Evolutionary conservation across 768 basidiomycete species (phyloP).

Genomic region (Clavulina sp.): DNA sequence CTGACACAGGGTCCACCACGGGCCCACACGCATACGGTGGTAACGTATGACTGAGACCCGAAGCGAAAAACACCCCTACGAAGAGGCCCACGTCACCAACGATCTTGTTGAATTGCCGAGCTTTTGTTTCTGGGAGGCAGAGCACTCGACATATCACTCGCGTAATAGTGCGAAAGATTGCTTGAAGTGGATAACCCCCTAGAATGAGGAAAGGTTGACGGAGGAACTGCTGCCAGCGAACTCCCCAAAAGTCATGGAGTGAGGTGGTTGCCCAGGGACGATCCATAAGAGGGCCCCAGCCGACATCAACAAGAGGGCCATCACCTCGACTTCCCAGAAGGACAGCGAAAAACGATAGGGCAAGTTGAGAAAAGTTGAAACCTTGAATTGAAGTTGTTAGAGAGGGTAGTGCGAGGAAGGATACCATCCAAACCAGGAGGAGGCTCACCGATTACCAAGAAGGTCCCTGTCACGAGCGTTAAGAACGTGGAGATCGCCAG

Average conservation of each 20-base stretch:
- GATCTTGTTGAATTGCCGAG: too few relatives aligned
- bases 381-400: not conserved
- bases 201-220: slow-evolving; percentile 8
- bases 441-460: not conserved
- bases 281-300: slow-evolving; percentile 9
- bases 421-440: too few relatives aligned
- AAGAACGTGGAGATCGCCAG: not conserved
- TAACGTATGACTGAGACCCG: slow-evolving; percentile 8
- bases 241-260: slow-evolving; percentile 9
- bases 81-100: slow-evolving; percentile 6
- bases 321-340: too few relatives aligned
- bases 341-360: not conserved
- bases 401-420: not conserved
- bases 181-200: slow-evolving; percentile 6
- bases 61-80: slow-evolving; percentile 7
- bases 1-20: too few relatives aligned
- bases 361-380: slow-evolving; percentile 1
- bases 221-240: slow-evolving; percentile 9
- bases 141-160: too few relatives aligned
- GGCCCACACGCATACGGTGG: not conserved
- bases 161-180: too few relatives aligned
- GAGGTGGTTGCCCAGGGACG: slow-evolving; percentile 3
- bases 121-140: too few relatives aligned
- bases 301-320: not conserved
- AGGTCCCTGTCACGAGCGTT: not conserved